Conservation (phyloP, 2,329 filamentous ascomycete genomes). For the Aspergillus eucalypticola region DNA sequence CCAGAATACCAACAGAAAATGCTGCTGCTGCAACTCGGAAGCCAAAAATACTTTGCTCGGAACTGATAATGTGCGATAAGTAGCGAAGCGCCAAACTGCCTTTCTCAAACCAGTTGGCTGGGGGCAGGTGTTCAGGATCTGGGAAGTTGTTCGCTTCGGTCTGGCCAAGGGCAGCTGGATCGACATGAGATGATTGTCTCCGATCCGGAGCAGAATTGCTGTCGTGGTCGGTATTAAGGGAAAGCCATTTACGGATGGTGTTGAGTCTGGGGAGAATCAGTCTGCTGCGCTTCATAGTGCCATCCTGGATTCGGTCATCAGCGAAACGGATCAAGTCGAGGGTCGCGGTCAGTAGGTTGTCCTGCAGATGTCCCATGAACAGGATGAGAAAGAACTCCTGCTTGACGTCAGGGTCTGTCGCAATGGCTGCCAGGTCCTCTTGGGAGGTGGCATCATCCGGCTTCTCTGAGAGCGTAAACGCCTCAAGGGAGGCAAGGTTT, state of each 20-base stretch:
- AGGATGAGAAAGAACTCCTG: constrained; percentile 64
- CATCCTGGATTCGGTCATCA: constrained; percentile 62
- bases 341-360: constrained; percentile 59
- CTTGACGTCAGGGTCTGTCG: constrained; percentile 29
- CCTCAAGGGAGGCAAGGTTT: constrained; percentile 44
- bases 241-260: constrained; percentile 62
- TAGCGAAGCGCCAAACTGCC: constrained; percentile 60
- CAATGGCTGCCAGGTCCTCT: constrained; percentile 4
- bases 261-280: constrained; percentile 64
- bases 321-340: constrained; percentile 65
- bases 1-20: constrained; percentile 68
- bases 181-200: constrained; percentile 20
- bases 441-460: constrained; percentile 34
- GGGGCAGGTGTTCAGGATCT: constrained; percentile 72
- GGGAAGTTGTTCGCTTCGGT: constrained; percentile 43
- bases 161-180: constrained; percentile 52
- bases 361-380: constrained; percentile 67
- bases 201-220: constrained; percentile 2
- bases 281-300: constrained; percentile 61
- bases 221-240: constrained; percentile 16
- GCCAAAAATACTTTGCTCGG: constrained; percentile 66
- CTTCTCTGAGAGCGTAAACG: constrained; percentile 30
- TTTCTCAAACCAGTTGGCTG: constrained; percentile 61
- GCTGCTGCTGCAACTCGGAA: constrained; percentile 70
- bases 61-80: constrained; percentile 61